Evolutionary conservation across 345 rosid species (phyloP), one percentile per base, ranked within the genome.

Genomic region (Viola odorata): DNA sequence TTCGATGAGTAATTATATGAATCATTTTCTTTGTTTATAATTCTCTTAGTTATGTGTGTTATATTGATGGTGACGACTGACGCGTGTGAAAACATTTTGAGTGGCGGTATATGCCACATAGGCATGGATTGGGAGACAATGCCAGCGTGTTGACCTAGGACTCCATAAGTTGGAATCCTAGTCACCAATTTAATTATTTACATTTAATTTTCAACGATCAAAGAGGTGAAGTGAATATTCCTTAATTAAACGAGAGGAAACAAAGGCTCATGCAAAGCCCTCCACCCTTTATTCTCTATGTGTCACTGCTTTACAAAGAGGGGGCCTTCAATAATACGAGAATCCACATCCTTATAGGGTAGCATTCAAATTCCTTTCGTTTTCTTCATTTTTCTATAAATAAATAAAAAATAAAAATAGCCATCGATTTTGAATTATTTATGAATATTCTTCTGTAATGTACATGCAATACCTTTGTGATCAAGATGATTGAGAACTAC

Each of bases 311-410:
- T 53, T 63, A 49, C 7, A 2, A 37, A 40, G 15, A 16, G 23
- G 71, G 45, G 15, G 23, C 40, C 57, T 53, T 17, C 60, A 67
- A 53, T 60, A 67, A 60, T 45, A 67, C 53, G 58, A 59, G 71
- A 67, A 67, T 67, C 64, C 65, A 53, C 53, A 44, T 53, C 59
- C 55, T 42, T 44, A 12, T 47, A 6, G 50, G 50, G 5, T 12
- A 47, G 2, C 13, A 47, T 12, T 6, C 12, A 42, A 11, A 42
- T 42, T 42, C 45, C 45, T 11, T 42, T 42, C 11, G 2, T 41
- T 41, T 41, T 41, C 45, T 5, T 41, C 9, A 41, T 5, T 41
- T 41, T 41, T 41, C 9, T 41, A 5, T 41, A 5, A 41, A 41
- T 5, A 5, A 41, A 41, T 41, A 41, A 5, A 5, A 41, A 41